phyloP scores from a whole-genome alignment of 1,284 basidiomycete genomes.

The Athelia sp. region DNA sequence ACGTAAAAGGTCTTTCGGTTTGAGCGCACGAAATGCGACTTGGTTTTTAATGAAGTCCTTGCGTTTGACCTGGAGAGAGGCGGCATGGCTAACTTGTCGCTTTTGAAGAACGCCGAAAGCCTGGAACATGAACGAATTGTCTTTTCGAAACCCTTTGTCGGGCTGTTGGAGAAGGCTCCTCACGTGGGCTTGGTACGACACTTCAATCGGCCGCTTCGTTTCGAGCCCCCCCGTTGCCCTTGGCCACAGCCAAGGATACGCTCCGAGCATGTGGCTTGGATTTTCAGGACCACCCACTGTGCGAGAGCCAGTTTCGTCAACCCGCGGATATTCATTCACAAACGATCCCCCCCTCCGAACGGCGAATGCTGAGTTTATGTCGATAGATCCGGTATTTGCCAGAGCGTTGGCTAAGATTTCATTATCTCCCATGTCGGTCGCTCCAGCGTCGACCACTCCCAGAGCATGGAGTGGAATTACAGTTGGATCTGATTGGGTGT shows the following conservation, averaged over 20 bases:
- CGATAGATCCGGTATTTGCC: conserved; percentile 10
- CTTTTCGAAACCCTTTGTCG: not conserved
- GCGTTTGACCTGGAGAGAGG: conserved; percentile 18
- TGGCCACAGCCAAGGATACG: conserved; percentile 33
- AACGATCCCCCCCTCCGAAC: conserved; percentile 14
- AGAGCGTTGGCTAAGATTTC: conserved; percentile 16
- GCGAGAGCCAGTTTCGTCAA: conserved; percentile 8
- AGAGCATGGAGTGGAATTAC: conserved; percentile 9
- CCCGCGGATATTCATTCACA: conserved; percentile 18
- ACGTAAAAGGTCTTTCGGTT: not conserved
- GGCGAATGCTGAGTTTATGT: conserved; percentile 7
- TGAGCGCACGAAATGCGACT: not conserved
- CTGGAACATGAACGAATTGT: not conserved
- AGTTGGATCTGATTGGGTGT: not conserved
- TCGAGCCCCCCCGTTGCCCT: not conserved
- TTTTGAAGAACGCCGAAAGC: too few relatives aligned
- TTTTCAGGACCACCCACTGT: conserved; percentile 11
- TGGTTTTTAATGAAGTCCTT: conserved; percentile 5
- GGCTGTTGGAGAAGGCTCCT: not conserved
- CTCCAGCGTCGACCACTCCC: conserved; percentile 16
- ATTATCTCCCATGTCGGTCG: conserved; percentile 7
- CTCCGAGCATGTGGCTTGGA: conserved; percentile 16
- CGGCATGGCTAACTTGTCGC: too few relatives aligned
- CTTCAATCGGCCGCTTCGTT: not conserved
- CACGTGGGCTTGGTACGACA: not conserved